These are phyloP conservation scores for Arthrobotrys sinensis DNA, from an alignment of 2,329 filamentous ascomycete species.

Conservation along the genomic window DNA sequence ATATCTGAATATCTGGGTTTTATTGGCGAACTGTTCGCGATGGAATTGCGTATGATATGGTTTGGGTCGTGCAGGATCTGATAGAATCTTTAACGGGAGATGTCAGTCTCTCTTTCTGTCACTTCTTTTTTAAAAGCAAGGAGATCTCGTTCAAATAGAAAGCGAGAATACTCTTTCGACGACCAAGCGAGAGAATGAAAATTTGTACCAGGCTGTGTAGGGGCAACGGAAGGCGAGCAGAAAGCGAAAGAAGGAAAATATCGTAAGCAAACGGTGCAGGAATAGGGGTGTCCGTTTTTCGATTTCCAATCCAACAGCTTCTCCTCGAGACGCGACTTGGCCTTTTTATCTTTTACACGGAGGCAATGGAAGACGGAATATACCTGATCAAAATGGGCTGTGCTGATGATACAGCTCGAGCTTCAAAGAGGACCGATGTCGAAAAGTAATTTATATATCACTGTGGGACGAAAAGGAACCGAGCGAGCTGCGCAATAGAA, in stretches of 20 bases:
- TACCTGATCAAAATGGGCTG: conserved; percentile 24
- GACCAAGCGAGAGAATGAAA: neutral
- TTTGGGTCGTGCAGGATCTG: conserved; percentile 17
- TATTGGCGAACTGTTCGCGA: conserved; percentile 17
- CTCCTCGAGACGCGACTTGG: conserved; percentile 18
- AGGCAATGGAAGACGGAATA: neutral
- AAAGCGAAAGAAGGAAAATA: conserved; percentile 52
- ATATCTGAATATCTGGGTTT: conserved; percentile 4
- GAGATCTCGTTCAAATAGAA: conserved; percentile 14
- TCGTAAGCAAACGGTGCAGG: conserved; percentile 56
- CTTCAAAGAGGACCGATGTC: conserved; percentile 21
- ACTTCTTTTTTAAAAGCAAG: conserved; percentile 12
- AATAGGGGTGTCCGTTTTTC: conserved; percentile 49
- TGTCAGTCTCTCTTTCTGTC: conserved; percentile 7
- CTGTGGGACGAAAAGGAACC: conserved; percentile 43
- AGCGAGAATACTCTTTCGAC: neutral
- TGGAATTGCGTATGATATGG: neutral
- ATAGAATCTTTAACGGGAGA: neutral
- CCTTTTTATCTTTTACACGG: neutral
- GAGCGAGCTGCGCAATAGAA: conserved; percentile 52
- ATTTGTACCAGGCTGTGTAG: conserved; percentile 43
- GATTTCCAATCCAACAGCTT: conserved; percentile 38
- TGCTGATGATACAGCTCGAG: conserved; percentile 32
- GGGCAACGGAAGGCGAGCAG: conserved; percentile 27
- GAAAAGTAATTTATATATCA: conserved; percentile 23